Conservation (phyloP, 2,329 filamentous ascomycete genomes). For the Pseudocercospora musae region DNA sequence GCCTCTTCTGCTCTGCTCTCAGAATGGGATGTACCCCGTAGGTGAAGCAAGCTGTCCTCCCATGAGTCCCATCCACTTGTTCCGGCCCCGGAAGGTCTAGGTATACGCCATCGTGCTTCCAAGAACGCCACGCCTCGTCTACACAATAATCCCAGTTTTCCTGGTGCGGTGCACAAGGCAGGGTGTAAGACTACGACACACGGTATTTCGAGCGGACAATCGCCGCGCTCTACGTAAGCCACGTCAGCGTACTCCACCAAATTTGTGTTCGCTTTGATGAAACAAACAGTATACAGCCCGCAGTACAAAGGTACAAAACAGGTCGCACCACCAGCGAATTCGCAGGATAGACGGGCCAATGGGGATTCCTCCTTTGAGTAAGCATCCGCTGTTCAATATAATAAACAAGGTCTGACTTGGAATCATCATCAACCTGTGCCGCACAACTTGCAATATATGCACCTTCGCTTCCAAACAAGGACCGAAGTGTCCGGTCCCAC, state of each 20-base stretch:
- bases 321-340: not conserved
- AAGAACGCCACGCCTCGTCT: constrained; percentile 13
- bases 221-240: not conserved
- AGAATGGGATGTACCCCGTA: not conserved
- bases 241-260: constrained; percentile 9
- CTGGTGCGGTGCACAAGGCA: constrained; percentile 9
- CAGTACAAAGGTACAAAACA: not conserved
- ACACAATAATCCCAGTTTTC: constrained; percentile 4
- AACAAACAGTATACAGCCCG: not conserved
- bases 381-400: not conserved
- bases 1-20: not conserved
- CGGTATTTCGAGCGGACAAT: not conserved
- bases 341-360: not conserved
- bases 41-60: not conserved
- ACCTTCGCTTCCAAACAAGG: constrained; percentile 1
- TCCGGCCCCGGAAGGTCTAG: constrained; percentile 2
- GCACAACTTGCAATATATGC: constrained; percentile 1
- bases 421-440: not conserved
- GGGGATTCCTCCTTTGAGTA: not conserved
- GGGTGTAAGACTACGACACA: constrained; percentile 1
- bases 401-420: not conserved
- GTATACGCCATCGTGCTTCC: constrained; percentile 7
- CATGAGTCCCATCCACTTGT: constrained; percentile 3
- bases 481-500: constrained; percentile 10
- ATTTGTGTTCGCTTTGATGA: not conserved